These are phyloP conservation scores for Castanea mollissima DNA, from an alignment of 306 rosid species.

Conservation along the genomic window DNA sequence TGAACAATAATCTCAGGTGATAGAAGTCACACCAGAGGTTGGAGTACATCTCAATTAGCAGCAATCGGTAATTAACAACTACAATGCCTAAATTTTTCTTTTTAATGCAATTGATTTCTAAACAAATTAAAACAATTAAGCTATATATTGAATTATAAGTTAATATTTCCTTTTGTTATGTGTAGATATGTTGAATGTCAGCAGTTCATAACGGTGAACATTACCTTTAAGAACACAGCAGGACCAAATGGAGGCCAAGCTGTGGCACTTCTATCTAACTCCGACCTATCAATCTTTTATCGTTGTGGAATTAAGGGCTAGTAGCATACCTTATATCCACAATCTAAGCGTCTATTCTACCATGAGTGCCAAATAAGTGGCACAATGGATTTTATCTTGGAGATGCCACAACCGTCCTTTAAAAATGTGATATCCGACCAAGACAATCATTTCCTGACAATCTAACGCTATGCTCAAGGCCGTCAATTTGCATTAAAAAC, in stretches of 20 bases:
- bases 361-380: neutral
- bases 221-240: conserved; percentile 15
- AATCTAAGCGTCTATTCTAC: neutral
- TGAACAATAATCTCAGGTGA: no score
- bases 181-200: no score
- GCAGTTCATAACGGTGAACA: neutral
- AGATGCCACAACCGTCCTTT: neutral
- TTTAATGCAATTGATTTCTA: no score
- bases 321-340: neutral
- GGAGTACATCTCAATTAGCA: no score
- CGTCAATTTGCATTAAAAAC: neutral
- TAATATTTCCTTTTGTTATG: no score
- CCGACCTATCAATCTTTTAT: conserved; percentile 9
- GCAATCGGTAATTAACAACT: no score
- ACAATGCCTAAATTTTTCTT: no score
- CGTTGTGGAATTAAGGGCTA: conserved; percentile 5
- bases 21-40: no score
- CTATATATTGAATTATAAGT: no score
- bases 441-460: neutral
- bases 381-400: conserved; percentile 11
- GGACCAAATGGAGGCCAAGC: conserved; percentile 11
- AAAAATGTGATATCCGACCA: neutral
- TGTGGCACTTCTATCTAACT: neutral
- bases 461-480: neutral
- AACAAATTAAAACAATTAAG: no score